phyloP scores from a whole-genome alignment of 345 rosid genomes.

The Rhizophora apiculata region DNA sequence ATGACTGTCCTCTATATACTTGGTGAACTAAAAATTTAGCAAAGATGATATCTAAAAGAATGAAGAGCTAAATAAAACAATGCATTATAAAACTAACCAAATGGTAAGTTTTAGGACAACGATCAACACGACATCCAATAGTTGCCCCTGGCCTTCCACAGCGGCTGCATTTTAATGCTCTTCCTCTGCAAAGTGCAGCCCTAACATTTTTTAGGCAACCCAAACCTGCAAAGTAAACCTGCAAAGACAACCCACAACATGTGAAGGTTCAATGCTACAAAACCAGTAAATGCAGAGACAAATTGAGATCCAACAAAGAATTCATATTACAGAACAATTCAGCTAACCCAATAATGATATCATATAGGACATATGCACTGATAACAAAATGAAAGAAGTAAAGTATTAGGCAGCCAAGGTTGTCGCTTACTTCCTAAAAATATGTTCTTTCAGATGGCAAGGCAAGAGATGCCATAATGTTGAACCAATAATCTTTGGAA shows the following conservation, averaged over 20 bases:
- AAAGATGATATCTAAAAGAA: background rate
- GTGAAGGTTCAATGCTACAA: conserved; percentile 16
- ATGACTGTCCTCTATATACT: conserved; percentile 14
- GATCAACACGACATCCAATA: conserved; percentile 97
- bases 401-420: conserved; percentile 8
- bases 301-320: background rate
- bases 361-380: background rate
- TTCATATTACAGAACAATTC: background rate
- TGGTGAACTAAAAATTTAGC: conserved; percentile 4
- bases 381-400: conserved; percentile 2
- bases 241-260: conserved; percentile 22
- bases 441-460: conserved; percentile 19
- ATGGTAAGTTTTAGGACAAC: conserved; percentile 96
- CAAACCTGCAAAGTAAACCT: conserved; percentile 98
- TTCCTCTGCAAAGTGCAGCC: conserved; percentile 96
- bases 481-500: conserved; percentile 13
- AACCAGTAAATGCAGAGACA: conserved; percentile 3
- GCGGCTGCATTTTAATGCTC: conserved; percentile 87
- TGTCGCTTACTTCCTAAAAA: conserved; percentile 28
- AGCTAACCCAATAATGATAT: background rate
- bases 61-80: background rate
- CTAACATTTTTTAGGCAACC: conserved; percentile 92
- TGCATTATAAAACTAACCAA: conserved; percentile 52
- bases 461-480: conserved; percentile 7
- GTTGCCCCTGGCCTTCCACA: conserved; percentile 99